Evolutionary conservation across 2,329 filamentous ascomycete genomes (phyloP), one percentile per base, ranked within the genome.

Genomic region (Phaeosphaeriaceae sp.): DNA sequence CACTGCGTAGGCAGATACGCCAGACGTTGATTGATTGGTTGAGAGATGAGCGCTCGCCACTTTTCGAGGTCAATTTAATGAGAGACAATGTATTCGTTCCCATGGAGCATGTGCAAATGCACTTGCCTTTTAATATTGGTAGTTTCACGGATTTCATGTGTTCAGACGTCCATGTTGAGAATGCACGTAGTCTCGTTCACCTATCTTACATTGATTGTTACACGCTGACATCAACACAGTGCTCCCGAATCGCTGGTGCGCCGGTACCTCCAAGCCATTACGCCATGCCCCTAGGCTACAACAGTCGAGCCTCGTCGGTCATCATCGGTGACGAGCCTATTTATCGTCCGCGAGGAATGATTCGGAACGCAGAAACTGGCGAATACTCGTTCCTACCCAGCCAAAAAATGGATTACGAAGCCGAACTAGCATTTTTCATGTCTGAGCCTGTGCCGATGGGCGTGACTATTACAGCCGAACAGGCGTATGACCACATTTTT

Each of bases 141-240:
- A 81, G 79, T 13, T 86, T 83, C 59, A 79, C 73, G 30, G 83
- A 84, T 63, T 83, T 82, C 63, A 80, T 76, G 2, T 81, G 77
- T 49, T 80, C 77, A 0, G 67, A 75, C 6, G 75, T 82, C 36
- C 81, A 83, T 50, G 73, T 77, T 29, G 70, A 74, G 39, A 83
- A 83, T 39, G 78, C 75, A 74, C 8, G 21, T 23, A 23, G 21
- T 8, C 21, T 8, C 21, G 8, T 23, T 23, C 5, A 23, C 8
- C 21, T n/a, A 23, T 23, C 21, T 8, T 23, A 5, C 21, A 8
- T 8, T 8, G 8, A 23, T 23, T 23, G 8, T 23, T 4, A 23
- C 8, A 8, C 21, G 5, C 8, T 23, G 8, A 23, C 8, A 5
- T 23, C 4, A 23, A 4, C 8, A 8, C 8, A 23, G 21, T 23